Evolutionary conservation across 2,329 filamentous ascomycete species (phyloP), one percentile per base, ranked within the genome.

Genomic region (Pseudogymnoascus sp.): DNA sequence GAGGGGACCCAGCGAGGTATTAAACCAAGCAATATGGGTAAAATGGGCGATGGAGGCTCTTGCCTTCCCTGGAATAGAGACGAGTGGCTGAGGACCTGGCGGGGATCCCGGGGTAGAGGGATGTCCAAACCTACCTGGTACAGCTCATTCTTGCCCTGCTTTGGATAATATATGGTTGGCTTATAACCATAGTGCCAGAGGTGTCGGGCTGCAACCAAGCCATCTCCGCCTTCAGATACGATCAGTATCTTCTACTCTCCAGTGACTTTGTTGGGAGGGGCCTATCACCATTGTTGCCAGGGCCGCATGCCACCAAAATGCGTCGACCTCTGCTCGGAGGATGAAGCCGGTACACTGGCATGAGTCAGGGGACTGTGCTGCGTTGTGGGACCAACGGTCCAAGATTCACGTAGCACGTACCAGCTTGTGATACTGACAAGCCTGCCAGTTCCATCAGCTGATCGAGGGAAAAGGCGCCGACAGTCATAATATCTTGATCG

Each of bases 381-480:
- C 14, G 41, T 25, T 43, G 7, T 35, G 37, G 20, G 38, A 28
- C 8, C 28, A 22, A 47, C 8, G 8, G 28, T 18, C 22, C 58
- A 59, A 39, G 22, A 32, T n/a, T 20, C 25, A 16, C 20, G 54
- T 22, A 28, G 41, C 35, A 71, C 78, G 62, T 71, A 92, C 91
- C 86, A 58, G 89, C 91, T 79, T 97, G 91, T 11, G 93, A 93
- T 25, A 97, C 91, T 1, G 91, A 92, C 0, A 99, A 81, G 0
- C 94, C 94, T 43, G 94, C 94, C 6, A 99, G 78, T 72, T 97
- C 94, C 94, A 99, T 97, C 57, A 99, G 79, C 75, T 99, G 94
- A 71, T 97, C 94, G 61, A 99, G 83, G 9, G 91, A 96, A 76
- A 96, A 99, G 7, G 89, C 91, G 0, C 86, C 84, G 9, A 84